Base-by-base conservation (phyloP, 768 basidiomycete genomes). In the Pleurotus citrinopileatus region DNA sequence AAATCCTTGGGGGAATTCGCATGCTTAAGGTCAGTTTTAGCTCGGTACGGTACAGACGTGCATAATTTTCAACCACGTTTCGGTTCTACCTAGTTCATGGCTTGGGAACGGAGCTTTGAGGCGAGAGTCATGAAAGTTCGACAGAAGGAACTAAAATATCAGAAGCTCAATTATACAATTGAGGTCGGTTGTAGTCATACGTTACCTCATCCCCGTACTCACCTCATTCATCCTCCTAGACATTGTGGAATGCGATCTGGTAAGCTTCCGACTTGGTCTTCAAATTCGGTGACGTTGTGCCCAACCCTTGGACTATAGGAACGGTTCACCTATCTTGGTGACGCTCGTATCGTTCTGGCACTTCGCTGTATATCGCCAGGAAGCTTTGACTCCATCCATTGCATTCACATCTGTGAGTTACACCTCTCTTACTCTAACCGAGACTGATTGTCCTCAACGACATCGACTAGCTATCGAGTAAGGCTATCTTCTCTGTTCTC, bases 91-190 rank as follows among this genome's bases (percentile, higher is more conserved):
- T 61, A 88, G 85, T 97, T 95, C 69, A 95, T 96, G 92, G 94
- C 92, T 13, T 81, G 79, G 94, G 94, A 97, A 67, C 84, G 94
- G 22, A 91, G 83, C 64, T 95, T 95, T 60, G 94, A 96, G 69
- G 74, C 76, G 20, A 78, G 77, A 8, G 84, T 94, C 0, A 66
- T 88, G 51, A 82, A 79, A 48, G 75, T 96, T 55, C 81, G 94
- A 22, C 83, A 84, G 38, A 86, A 83, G 59, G 94, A 97, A 67
- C 74, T 97, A 20, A 84, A 84, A 61, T 93, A 83, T 67, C 93
- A 94, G 63, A 85, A 82, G 60, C 67, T 91, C 44, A 97, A 92
- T 68, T 98, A 94, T 67, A 81, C 79, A 38, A 89, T 96, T 50
- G 94, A 96, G 73, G 84, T 86, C 43, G 36, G 65, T 38, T 22